These are phyloP conservation scores for Neofusicoccum sp. DNA, from an alignment of 2,329 filamentous ascomycete species.

Conservation along the genomic window DNA sequence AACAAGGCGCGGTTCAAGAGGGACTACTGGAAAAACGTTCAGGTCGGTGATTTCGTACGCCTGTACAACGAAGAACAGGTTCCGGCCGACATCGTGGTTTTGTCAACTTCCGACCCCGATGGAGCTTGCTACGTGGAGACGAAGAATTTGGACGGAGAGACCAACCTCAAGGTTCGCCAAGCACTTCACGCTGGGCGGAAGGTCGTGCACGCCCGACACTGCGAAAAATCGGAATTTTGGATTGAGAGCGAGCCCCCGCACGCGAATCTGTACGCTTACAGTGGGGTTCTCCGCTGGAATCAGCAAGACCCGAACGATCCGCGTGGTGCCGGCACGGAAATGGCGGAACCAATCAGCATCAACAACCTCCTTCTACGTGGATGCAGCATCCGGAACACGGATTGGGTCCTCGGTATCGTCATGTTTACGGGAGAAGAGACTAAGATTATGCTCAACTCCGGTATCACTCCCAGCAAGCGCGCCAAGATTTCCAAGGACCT, in stretches of 20 bases:
- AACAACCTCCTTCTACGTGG: conserved; percentile 94
- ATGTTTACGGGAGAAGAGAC: conserved; percentile 94
- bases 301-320: conserved; percentile 67
- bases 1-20: conserved; percentile 84
- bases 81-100: conserved; percentile 86
- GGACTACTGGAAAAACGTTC: conserved; percentile 91
- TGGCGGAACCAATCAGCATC: conserved; percentile 90
- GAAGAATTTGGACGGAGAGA: conserved; percentile 97
- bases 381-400: conserved; percentile 90
- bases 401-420: conserved; percentile 91
- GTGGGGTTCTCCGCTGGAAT: conserved; percentile 81
- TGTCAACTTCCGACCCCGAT: conserved; percentile 90
- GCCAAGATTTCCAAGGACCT: conserved; percentile 87
- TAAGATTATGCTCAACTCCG: conserved; percentile 99
- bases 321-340: conserved; percentile 64
- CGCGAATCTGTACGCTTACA: conserved; percentile 94
- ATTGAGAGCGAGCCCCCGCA: conserved; percentile 91
- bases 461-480: conserved; percentile 91
- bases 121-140: conserved; percentile 97
- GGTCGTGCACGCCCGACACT: conserved; percentile 86
- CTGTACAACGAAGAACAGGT: conserved; percentile 96
- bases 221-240: conserved; percentile 80
- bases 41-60: conserved; percentile 94
- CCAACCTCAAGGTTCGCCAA: conserved; percentile 92
- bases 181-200: conserved; percentile 80